Percentiles rank a stretch among this genome's conserved stretches.
Conservation (phyloP, 1,284 basidiomycete genomes). For the Ustilago lituana region DNA sequence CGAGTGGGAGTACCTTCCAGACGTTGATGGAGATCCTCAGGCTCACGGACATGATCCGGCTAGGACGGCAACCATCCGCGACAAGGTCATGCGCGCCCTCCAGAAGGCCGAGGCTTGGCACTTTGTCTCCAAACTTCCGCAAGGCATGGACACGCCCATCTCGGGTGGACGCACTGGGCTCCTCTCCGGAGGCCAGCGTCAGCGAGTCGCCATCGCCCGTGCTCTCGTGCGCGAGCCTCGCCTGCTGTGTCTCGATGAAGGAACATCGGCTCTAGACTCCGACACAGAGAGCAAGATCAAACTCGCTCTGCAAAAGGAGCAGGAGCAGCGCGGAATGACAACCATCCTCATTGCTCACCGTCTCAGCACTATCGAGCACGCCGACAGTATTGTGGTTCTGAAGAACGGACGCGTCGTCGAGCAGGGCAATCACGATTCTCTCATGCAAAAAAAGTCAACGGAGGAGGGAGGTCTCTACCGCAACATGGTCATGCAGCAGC, state of each 20-base stretch:
- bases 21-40: conserved; percentile 30
- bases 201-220: conserved; percentile 64
- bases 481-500: conserved; percentile 62
- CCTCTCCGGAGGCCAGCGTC: conserved; percentile 63
- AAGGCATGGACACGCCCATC: conserved; percentile 68
- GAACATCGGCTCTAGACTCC: conserved; percentile 63
- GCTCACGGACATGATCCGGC: conserved; percentile 16
- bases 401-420: conserved; percentile 59
- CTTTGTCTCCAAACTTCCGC: conserved; percentile 67
- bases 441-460: conserved; percentile 42
- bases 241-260: conserved; percentile 63
- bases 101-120: conserved; percentile 68
- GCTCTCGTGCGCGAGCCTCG: conserved; percentile 62
- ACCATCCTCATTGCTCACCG: conserved; percentile 64
- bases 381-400: conserved; percentile 63
- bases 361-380: conserved; percentile 63
- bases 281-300: conserved; percentile 63
- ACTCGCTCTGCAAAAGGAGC: conserved; percentile 56
- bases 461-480: conserved; percentile 44
- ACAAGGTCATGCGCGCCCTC: conserved; percentile 63
- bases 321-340: conserved; percentile 63
- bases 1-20: conserved; percentile 46
- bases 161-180: conserved; percentile 67
- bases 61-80: conserved; percentile 53
- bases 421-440: conserved; percentile 53